Base-by-base conservation (phyloP, 345 rosid species). In the Citrus inodora region DNA sequence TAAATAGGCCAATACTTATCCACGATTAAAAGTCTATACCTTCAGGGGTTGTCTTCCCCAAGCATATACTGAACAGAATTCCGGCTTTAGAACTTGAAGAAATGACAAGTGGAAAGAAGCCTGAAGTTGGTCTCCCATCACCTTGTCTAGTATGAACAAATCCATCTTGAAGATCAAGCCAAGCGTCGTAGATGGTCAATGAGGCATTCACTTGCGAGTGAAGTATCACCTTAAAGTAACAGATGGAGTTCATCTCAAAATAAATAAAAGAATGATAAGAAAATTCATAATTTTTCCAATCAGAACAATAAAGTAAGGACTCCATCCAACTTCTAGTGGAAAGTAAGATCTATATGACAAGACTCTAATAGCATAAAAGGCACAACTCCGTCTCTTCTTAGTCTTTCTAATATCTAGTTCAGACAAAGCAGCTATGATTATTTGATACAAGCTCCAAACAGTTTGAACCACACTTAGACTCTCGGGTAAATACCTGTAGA, bases 151-250 rank as follows among this genome's bases (percentile, higher is more conserved):
- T 81, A 81, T 92, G 97, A 80, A 87, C 79, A 87, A 96, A 94
- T 69, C 98, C 99, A 80, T 86, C 93, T 92, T 94, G 95, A 82
- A 92, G 97, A 78, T 94, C 95, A 83, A 96, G 93, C 95, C 98
- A 92, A 78, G 97, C 91, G 88, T 96, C 98, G 73, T 82, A 80
- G 69, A 96, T 86, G 55, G 91, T 91, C 88, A 93, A 82, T 64
- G 90, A 83, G 80, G 97, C 97, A 84, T 94, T 94, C 81, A 95
- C 92, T 84, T 92, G 94, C 35, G 98, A 95, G 82, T 93, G 96
- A 65, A 94, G 86, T 80, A 87, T 92, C 79, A 95, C 94, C 99
- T 95, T 88, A 70, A 84, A 82, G 61, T 38, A 37, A 67, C 66
- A 76, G 30, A 21, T 61, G 56, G 65, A 67, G 27, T 55, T 74